Conservation (phyloP, 129 eudicot species). For the Smallanthus sonchifolius region DNA sequence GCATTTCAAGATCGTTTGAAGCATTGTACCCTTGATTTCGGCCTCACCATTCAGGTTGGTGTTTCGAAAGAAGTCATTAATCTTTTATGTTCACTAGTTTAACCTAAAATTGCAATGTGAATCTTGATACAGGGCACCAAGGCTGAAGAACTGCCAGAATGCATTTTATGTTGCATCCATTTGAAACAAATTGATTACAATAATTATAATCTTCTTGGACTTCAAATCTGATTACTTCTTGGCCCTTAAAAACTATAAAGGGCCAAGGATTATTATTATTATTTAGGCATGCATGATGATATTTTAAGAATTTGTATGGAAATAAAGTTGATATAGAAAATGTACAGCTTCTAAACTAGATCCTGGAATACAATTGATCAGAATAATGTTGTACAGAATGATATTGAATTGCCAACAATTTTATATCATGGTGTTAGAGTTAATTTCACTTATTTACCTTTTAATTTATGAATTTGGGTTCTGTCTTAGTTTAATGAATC, state of each 20-base stretch:
- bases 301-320: conserved; percentile 1
- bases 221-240: conserved; percentile 21
- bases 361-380: conserved; percentile 20
- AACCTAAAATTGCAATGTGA: not conserved
- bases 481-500: not conserved
- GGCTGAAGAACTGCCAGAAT: conserved; percentile 85
- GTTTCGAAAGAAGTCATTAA: not conserved
- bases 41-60: conserved; percentile 80
- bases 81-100: not conserved
- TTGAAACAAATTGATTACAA: conserved; percentile 69
- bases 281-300: not conserved
- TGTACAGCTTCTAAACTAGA: conserved; percentile 27
- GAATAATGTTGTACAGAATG: conserved; percentile 10
- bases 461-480: not conserved
- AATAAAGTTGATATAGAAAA: conserved; percentile 28
- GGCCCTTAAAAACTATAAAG: not conserved
- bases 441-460: not conserved
- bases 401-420: not conserved
- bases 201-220: conserved; percentile 58
- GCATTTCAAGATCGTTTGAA: conserved; percentile 74
- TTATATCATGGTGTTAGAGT: not conserved
- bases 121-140: conserved; percentile 67
- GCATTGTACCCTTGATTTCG: conserved; percentile 63
- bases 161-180: conserved; percentile 71
- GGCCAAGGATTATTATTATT: conserved; percentile 7